Base-by-base conservation (phyloP, 768 basidiomycete species). In the Russula ochroleuca region DNA sequence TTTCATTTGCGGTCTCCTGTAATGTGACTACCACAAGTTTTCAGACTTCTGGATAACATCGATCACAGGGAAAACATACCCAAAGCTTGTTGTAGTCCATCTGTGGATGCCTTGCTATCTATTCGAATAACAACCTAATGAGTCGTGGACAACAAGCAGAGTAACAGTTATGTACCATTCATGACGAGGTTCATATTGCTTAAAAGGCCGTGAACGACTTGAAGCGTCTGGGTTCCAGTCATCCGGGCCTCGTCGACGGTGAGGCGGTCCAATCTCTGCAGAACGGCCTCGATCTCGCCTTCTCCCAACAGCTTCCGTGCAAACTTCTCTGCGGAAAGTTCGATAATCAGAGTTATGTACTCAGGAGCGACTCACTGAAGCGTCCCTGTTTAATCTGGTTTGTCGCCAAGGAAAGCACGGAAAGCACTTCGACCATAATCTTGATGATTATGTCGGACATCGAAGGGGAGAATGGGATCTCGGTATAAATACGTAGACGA, bases 341-440 rank as follows among this genome's bases (percentile, higher is more conserved):
- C n/a, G 28, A 28, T 28, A 28, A 28, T 28, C 28, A 28, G 5
- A 28, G 28, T 5, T 5, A 5, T 5, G 28, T 5, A 28, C 2
- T 5, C 28, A 28, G 2, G 28, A 28, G 28, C 28, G 5, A 28
- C 28, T 28, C 5, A 19, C 54, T 55, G 7, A 55, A 1, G 3
- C 37, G 53, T 2, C 54, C 61, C 8, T 56, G 38, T 2, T 21
- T 50, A 2, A 48, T 49, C 23, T 55, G 54, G 8, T 55, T 55
- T 13, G 38, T 55, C 11, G 54, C 54, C 9, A 55, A 23, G 25
- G 54, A 40, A 55, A 53, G 59, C 15, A 60, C 41, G 10, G 59
- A 53, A 8, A 53, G n/a, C 2, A 37, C 40, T 25, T 61, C 41
- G 9, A 50, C 21, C 51, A 61, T 35, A 11, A 55, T 62, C 19